phyloP scores from a whole-genome alignment of 2,329 filamentous ascomycete species.

The Paracoccidioides brasiliensis region DNA sequence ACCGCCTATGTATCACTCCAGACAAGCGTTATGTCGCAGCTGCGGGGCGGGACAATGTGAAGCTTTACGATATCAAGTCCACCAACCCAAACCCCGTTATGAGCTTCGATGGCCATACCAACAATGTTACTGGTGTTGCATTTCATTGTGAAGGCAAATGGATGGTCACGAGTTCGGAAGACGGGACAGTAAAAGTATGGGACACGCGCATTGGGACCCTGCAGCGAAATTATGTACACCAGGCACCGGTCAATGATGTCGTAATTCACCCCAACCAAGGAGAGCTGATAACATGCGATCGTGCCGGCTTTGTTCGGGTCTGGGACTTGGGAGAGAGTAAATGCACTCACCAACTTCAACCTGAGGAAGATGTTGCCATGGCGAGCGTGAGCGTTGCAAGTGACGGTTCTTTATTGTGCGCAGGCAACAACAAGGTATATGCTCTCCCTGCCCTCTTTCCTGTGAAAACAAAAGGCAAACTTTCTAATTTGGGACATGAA shows the following conservation, averaged over 20 bases:
- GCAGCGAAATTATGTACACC: slow-evolving; percentile 87
- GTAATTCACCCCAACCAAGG: slow-evolving; percentile 99
- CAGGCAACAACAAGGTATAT: slow-evolving; percentile 74
- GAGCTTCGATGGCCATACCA: slow-evolving; percentile 90
- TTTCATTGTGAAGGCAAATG: slow-evolving; percentile 99
- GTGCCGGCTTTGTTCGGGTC: slow-evolving; percentile 79
- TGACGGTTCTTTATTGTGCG: slow-evolving; percentile 83
- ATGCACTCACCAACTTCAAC: slow-evolving; percentile 90
- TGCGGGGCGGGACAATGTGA: slow-evolving; percentile 71
- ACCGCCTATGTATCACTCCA: slow-evolving; percentile 93
- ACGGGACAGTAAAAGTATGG: slow-evolving; percentile 95
- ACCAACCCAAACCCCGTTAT: slow-evolving; percentile 91
- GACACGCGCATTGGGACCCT: slow-evolving; percentile 75
- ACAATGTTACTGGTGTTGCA: slow-evolving; percentile 89
- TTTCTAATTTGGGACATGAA: neutral
- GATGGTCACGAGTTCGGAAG: slow-evolving; percentile 98
- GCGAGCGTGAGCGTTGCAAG: slow-evolving; percentile 92
- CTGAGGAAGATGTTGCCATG: slow-evolving; percentile 87
- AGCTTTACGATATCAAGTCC: slow-evolving; percentile 97
- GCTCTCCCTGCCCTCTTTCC: neutral
- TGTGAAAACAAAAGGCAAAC: neutral
- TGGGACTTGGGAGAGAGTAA: slow-evolving; percentile 97
- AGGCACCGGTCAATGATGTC: slow-evolving; percentile 83
- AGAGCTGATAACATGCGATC: slow-evolving; percentile 92
- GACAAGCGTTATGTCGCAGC: slow-evolving; percentile 92